Conservation (phyloP, 345 rosid species). For the Acer negundo region DNA sequence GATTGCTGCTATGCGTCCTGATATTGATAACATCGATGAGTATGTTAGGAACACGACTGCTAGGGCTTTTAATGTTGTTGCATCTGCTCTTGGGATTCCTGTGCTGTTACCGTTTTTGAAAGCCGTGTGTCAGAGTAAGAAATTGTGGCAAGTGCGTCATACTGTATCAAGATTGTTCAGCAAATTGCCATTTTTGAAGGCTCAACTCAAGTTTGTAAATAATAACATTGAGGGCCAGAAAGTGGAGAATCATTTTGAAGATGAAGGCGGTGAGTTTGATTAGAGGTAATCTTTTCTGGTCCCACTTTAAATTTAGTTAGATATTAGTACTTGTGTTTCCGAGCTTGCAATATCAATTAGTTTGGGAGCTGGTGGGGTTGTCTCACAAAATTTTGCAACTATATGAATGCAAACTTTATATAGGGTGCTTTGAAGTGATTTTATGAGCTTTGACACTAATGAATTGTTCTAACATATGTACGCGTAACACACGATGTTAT, state of each 20-base stretch:
- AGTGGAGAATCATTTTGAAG: constrained; percentile 59
- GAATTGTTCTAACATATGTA: not conserved
- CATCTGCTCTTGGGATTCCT: too few species aligned
- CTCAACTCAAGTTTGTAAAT: constrained; percentile 60
- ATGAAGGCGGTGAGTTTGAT: constrained; percentile 51
- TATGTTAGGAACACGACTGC: constrained; percentile 99
- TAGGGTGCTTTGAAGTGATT: not conserved
- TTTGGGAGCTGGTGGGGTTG: not conserved
- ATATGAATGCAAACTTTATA: not conserved
- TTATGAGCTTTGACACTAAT: not conserved
- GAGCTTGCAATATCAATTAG: not conserved
- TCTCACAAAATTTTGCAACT: not conserved
- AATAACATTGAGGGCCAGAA: constrained; percentile 43
- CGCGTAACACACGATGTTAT: not conserved
- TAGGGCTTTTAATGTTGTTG: constrained; percentile 98
- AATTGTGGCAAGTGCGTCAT: constrained; percentile 99
- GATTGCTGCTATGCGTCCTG: constrained; percentile 99
- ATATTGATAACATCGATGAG: constrained; percentile 96
- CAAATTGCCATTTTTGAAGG: constrained; percentile 95
- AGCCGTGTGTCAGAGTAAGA: constrained; percentile 99
- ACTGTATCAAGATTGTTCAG: constrained; percentile 98
- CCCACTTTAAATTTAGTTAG: not conserved
- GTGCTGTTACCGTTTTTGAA: constrained; percentile 89
- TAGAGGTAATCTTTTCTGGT: constrained; percentile 50
- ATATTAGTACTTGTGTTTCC: too few species aligned